Percentiles rank a stretch among this genome's conserved stretches.
Conservation (phyloP, 2,329 filamentous ascomycete species). For the Neofusicoccum parvum region DNA sequence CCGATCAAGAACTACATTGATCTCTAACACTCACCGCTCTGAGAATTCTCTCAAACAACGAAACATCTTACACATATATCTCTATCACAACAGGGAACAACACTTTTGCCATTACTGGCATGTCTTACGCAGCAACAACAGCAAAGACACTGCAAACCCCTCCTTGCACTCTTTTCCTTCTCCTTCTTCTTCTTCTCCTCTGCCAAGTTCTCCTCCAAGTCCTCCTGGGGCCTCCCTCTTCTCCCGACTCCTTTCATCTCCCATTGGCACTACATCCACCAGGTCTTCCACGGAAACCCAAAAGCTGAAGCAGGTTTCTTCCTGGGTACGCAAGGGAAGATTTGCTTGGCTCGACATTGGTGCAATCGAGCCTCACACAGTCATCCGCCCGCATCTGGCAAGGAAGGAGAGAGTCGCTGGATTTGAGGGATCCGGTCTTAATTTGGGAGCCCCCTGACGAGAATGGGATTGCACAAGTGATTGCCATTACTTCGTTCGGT, state of each 20-base stretch:
- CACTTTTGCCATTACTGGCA: no score
- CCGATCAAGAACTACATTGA: no score
- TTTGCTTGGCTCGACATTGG: background rate
- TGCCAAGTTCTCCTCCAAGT: no score
- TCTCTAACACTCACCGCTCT: no score
- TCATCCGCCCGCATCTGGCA: background rate
- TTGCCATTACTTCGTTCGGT: conserved; percentile 7
- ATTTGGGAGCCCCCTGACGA: background rate
- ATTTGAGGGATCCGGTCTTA: conserved; percentile 7
- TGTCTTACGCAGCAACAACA: no score
- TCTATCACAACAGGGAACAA: no score
- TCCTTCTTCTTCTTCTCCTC: background rate
- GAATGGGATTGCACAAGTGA: background rate
- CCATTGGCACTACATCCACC: background rate
- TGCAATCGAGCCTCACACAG: background rate
- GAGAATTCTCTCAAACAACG: no score
- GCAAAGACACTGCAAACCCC: no score
- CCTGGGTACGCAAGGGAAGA: background rate
- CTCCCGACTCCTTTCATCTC: no score
- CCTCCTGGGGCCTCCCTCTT: no score
- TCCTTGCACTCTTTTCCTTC: background rate
- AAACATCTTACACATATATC: no score
- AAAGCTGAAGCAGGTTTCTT: background rate
- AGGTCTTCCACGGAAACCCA: background rate
- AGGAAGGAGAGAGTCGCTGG: background rate